Evolutionary conservation across 2,329 filamentous ascomycete genomes (phyloP), one percentile per base, ranked within the genome.

Genomic region (Penicillium sp.): DNA sequence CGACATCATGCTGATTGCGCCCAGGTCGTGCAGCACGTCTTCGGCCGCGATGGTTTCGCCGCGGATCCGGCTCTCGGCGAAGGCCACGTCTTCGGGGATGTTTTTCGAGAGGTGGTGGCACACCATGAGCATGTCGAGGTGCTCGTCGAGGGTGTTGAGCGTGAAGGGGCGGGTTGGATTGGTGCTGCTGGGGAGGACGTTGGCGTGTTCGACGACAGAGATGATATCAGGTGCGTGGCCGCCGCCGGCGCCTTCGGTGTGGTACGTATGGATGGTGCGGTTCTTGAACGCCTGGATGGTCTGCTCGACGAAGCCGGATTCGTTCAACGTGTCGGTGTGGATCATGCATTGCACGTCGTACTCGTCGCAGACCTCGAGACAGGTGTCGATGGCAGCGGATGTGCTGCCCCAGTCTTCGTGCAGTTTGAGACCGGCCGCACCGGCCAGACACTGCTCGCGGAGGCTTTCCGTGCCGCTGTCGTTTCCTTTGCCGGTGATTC

Each of bases 51-150:
- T 97, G 35, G 93, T 97, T 77, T 97, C 92, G 62, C 91, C 90
- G 58, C 93, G 89, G 73, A 97, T 97, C 40, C 93, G 90, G 35
- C 86, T 91, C 76, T 97, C 93, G 48, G 93, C 93, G 67, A 97
- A 97, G 1, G 92, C 91, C 14, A 97, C 88, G 70, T 97, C 93
- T 76, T 97, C 93, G 57, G 92, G 90, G 59, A 97, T 97, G 73
- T 96, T 87, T 73, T 90, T 90, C 52, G 87, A 91, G 9, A 97
- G 79, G 68, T 97, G 93, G 73, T 97, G 93, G 78, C 93, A 97
- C 38, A 96, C 91, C 93, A 97, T 97, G 47, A 97, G 79, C 93
- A 97, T 97, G 76, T 97, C 93, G 14, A 97, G 83, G 74, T 97
- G 93, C 74, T 97, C 93, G 68, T 97, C 93, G 0, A 97, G 82